phyloP scores from a whole-genome alignment of 345 rosid species.

The Bruguiera parviflora region DNA sequence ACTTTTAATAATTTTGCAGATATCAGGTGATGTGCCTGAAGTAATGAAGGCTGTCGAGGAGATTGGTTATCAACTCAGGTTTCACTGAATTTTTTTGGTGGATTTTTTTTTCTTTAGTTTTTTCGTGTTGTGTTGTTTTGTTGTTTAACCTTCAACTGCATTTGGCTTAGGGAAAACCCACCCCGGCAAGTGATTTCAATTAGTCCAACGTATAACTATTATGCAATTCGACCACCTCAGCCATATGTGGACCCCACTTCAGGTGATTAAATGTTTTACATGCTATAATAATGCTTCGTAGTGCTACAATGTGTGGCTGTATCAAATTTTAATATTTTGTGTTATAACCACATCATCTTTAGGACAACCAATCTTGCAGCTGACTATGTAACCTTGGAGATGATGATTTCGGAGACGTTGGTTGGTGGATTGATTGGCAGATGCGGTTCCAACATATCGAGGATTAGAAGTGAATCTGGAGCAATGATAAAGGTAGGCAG shows the following conservation, averaged over 20 bases:
- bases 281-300: slow-evolving; percentile 4
- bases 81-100: neutral
- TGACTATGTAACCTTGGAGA: slow-evolving; percentile 58
- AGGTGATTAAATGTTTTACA: slow-evolving; percentile 41
- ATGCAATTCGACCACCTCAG: slow-evolving; percentile 34
- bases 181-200: slow-evolving; percentile 60
- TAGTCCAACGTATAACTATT: slow-evolving; percentile 55
- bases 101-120: neutral
- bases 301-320: slow-evolving; percentile 30
- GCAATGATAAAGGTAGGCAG: slow-evolving; percentile 53
- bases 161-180: slow-evolving; percentile 49
- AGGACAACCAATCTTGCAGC: slow-evolving; percentile 72
- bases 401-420: slow-evolving; percentile 56
- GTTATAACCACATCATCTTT: slow-evolving; percentile 53
- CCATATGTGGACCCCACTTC: slow-evolving; percentile 44
- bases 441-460: slow-evolving; percentile 61
- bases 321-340: slow-evolving; percentile 44
- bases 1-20: slow-evolving; percentile 23
- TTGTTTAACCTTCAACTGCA: neutral
- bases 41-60: slow-evolving; percentile 57
- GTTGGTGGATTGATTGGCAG: slow-evolving; percentile 67
- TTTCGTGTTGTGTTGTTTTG: neutral
- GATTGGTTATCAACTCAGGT: slow-evolving; percentile 62
- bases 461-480: slow-evolving; percentile 63
- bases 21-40: slow-evolving; percentile 55